Percentiles rank a stretch among this genome's conserved stretches.
phyloP scores from a whole-genome alignment of 2,329 filamentous ascomycete species.

The Cadophora sp. region DNA sequence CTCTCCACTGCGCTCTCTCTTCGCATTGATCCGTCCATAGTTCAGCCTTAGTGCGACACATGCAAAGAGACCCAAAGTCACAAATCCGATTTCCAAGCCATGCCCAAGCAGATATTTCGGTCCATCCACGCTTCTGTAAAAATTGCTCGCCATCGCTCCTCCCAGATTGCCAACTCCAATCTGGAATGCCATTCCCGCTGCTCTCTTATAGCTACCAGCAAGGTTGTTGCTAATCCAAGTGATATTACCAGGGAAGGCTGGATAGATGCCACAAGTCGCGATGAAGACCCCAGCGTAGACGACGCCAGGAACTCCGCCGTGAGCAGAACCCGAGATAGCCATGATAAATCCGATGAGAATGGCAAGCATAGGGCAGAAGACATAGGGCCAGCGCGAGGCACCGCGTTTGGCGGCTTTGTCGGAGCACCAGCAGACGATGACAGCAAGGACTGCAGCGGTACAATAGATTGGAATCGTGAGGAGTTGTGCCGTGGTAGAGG shows the following conservation, averaged over 20 bases:
- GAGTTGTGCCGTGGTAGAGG: constrained; percentile 53
- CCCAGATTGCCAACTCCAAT: constrained; percentile 67
- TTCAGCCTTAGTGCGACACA: constrained; percentile 53
- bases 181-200: constrained; percentile 68
- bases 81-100: constrained; percentile 57
- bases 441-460: constrained; percentile 65
- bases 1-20: constrained; percentile 44
- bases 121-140: constrained; percentile 62
- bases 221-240: constrained; percentile 66
- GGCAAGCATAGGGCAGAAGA: constrained; percentile 58
- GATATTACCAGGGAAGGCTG: constrained; percentile 50
- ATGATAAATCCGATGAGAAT: constrained; percentile 66
- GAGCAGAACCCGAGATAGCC: constrained; percentile 45
- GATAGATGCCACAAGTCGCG: constrained; percentile 52
- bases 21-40: constrained; percentile 55
- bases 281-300: constrained; percentile 55
- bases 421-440: constrained; percentile 44
- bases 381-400: constrained; percentile 55
- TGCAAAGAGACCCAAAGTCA: constrained; percentile 53
- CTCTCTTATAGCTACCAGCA: constrained; percentile 60
- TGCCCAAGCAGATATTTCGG: constrained; percentile 60
- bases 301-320: constrained; percentile 47
- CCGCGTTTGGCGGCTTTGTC: constrained; percentile 18
- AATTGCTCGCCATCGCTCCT: constrained; percentile 74
- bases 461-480: constrained; percentile 61